Evolutionary conservation across 345 rosid genomes (phyloP), one percentile per base, ranked within the genome.

Genomic region (Bruguiera gymnorhiza): DNA sequence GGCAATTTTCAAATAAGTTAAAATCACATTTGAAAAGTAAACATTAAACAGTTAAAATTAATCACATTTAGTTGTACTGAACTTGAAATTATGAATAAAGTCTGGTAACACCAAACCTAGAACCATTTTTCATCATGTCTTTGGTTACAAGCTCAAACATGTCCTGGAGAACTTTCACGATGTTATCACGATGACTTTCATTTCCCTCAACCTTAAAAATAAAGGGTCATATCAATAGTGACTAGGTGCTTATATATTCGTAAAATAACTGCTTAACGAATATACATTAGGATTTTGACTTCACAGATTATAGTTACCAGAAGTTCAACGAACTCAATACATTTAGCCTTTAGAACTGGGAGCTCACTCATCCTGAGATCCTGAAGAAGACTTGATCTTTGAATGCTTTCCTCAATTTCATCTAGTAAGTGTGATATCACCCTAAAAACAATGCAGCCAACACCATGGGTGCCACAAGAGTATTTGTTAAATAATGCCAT

Each of bases 131-230:
- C 98, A 94, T 94, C 83, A 94, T 86, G 73, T 91, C 98, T 68
- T 78, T 82, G 65, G 95, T 88, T 62, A 91, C 86, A 23, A 94
- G 80, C 80, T 94, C 97, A 84, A 91, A 91, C 63, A 94, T 87
- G 80, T 94, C 98, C 62, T 94, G 98, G 66, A 94, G 96, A 82
- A 85, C 84, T 77, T 81, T 86, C 70, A 89, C 93, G 70, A 91
- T 90, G 68, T 86, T 82, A 62, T 61, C 72, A 62, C 67, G 82
- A 48, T 84, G 84, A 58, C 77, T 70, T 79, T 83, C 83, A 65
- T 83, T 78, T 78, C 94, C 91, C 80, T 86, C 88, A 69, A 81
- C 82, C 92, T 86, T 73, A 55, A 36, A 68, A 55, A 69, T 10
- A 24, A 43, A 13, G 67, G 36, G 67, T 53, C 80, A 80, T 39